Evolutionary conservation across 345 rosid species (phyloP), one percentile per base, ranked within the genome.

Genomic region (Euphorbia tirucalli): DNA sequence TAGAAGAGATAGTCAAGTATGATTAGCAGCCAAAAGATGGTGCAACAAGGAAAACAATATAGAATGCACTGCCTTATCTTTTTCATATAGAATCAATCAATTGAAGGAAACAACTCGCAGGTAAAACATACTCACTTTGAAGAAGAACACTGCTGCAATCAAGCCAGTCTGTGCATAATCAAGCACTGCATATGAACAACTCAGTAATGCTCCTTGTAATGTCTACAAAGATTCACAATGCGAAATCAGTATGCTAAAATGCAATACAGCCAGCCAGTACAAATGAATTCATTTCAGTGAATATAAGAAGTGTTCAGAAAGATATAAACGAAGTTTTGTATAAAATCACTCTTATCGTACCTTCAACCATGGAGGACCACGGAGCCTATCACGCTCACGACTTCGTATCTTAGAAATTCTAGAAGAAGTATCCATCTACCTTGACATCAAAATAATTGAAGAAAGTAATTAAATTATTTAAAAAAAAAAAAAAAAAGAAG

Each of bases 121-220:
- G 65, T 61, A 71, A 68, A 64, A 6, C 37, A 74, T 60, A 79
- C 96, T 87, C 76, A 93, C 98, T 75, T 93, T 93, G 54, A 96
- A 96, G 82, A 96, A 77, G 83, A 96, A 96, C 31, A 95, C 99
- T 35, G 98, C 86, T n/a, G 98, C 97, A 80, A 93, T 93, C 72
- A 95, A 74, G 73, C 98, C 99, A 43, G 94, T 95, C 77, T 95
- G 99, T 60, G 99, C 97, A 68, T 95, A 95, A 84, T 95, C 98
- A 55, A 95, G 97, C 78, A 88, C 78, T 0, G 88, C 77, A 83
- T 95, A 95, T 1, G 90, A 61, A 76, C 97, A 89, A 74, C 86
- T 84, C 67, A 96, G 90, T 64, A 96, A 75, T 74, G 93, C 89
- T 78, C 99, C 89, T 89, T 96, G 96, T 66, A 96, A 48, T 67